Base-by-base conservation (phyloP, 768 basidiomycete species). In the Stropharia rugosoannulata region DNA sequence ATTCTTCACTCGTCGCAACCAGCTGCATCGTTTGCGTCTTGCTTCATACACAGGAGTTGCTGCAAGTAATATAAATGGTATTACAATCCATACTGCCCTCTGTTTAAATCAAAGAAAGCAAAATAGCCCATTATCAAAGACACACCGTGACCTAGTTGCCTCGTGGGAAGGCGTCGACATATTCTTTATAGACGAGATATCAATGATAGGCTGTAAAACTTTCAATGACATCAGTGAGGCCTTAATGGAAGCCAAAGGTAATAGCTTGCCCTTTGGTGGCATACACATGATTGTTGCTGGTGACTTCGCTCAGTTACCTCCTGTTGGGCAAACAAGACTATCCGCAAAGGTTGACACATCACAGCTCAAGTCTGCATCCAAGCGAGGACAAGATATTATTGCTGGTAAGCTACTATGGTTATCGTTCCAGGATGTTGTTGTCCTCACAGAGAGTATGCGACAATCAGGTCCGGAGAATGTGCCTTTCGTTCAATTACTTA, bases 231-330 rank as follows among this genome's bases (percentile, higher is more conserved):
- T 80, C 11, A 70, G 66, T 49, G 52, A 71, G 18, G 72, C 72
- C 0, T 51, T 80, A 0, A 56, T 38, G 0, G 59, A 63, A 1
- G 75, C 72, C 0, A 78, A 73, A 55, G 71, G 66, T n/a, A 65
- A 60, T 25, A 37, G 40, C 0, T 15, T 37, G 19, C 59, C 64
- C 0, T 79, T 76, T 63, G 75, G 77, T 2, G 73, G 75, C 0
- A 63, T 78, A 0, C 77, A 73, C 40, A 55, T 78, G 1, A 73
- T 79, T 1, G 75, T 76, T 51, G 73, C 74, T 0, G 76, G 78
- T 1, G 75, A 80, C 52, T 78, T 80, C 55, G 66, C 68, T 0
- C 78, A 80, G 47, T 56, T 76, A 1, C 70, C 75, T 0, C 77
- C 77, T 13, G 67, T 80, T 0, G 58, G 61, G 0, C 59, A 70